phyloP scores from a whole-genome alignment of 768 basidiomycete genomes.

The Scleroderma citrinum region DNA sequence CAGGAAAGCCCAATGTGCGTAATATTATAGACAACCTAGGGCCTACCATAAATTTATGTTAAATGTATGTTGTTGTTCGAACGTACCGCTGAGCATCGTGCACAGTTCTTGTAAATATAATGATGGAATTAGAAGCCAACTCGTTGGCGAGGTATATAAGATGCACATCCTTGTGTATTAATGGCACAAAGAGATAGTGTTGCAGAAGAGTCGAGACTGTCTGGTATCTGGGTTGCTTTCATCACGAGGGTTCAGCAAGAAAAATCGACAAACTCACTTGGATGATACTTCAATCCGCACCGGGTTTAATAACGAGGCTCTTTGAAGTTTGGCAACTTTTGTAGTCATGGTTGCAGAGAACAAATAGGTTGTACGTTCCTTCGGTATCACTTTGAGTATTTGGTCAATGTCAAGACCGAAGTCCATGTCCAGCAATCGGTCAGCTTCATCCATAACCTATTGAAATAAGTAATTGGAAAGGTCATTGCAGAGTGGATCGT shows the following conservation, averaged over 20 bases:
- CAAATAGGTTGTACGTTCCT: conserved; percentile 89
- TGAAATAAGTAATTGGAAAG: conserved; percentile 1
- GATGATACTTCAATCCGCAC: conserved; percentile 87
- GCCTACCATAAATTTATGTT: neutral
- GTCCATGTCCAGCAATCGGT: conserved; percentile 92
- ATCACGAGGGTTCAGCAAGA: neutral
- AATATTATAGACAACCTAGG: conserved; percentile 80
- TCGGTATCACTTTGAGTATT: conserved; percentile 92
- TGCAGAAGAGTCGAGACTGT: conserved; percentile 94
- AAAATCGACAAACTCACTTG: conserved; percentile 51
- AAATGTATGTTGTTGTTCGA: neutral
- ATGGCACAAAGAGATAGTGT: conserved; percentile 91
- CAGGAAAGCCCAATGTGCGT: conserved; percentile 86
- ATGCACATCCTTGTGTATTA: conserved; percentile 87
- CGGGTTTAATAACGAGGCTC: conserved; percentile 92
- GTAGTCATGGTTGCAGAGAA: conserved; percentile 99
- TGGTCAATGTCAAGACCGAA: conserved; percentile 95
- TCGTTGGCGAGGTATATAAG: conserved; percentile 86
- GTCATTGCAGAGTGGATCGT: conserved; percentile 20
- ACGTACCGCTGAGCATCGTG: conserved; percentile 79
- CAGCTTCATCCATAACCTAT: conserved; percentile 97
- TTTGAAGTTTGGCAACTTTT: conserved; percentile 93
- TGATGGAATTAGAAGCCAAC: conserved; percentile 87
- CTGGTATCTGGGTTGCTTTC: conserved; percentile 62
- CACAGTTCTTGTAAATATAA: conserved; percentile 95